A percentile compares a stretch with the other conserved stretches of the same genome.
phyloP scores from a whole-genome alignment of 768 basidiomycete species.

The Boletales sp. region DNA sequence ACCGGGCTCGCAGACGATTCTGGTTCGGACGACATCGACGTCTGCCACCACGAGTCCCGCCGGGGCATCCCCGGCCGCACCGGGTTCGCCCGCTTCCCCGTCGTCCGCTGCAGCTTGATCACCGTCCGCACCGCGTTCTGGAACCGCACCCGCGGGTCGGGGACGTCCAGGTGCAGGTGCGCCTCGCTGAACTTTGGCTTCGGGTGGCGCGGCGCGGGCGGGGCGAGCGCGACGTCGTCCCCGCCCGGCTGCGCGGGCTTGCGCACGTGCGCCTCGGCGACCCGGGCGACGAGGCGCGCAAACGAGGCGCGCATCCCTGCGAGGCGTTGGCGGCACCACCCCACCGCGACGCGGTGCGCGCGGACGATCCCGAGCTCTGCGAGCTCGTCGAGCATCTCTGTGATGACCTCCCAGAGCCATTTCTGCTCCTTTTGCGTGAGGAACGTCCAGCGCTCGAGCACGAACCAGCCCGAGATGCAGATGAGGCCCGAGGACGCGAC shows the following conservation, averaged over 20 bases:
- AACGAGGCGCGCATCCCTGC: constrained; percentile 5
- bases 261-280: constrained; percentile 5
- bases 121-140: constrained; percentile 41
- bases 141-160: constrained; percentile 32
- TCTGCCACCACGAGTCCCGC: constrained; percentile 27
- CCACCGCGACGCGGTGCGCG: constrained; percentile 18
- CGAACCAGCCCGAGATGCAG: constrained; percentile 52
- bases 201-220: too few species aligned
- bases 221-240: too few species aligned
- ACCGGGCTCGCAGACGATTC: constrained; percentile 13
- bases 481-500: constrained; percentile 37
- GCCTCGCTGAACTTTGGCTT: background rate
- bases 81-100: constrained; percentile 20
- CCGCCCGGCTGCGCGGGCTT: background rate
- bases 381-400: constrained; percentile 19
- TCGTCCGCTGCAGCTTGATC: constrained; percentile 36
- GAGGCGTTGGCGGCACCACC: constrained; percentile 22
- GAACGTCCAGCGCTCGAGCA: constrained; percentile 46
- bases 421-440: constrained; percentile 40
- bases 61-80: constrained; percentile 23
- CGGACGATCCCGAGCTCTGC: constrained; percentile 21
- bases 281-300: constrained; percentile 8
- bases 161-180: constrained; percentile 18
- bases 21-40: background rate
- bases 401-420: constrained; percentile 42